A percentile compares a stretch with the other conserved stretches of the same genome.
These are phyloP conservation scores for Corymbia maculata DNA, from an alignment of 345 rosid species.

Conservation along the genomic window DNA sequence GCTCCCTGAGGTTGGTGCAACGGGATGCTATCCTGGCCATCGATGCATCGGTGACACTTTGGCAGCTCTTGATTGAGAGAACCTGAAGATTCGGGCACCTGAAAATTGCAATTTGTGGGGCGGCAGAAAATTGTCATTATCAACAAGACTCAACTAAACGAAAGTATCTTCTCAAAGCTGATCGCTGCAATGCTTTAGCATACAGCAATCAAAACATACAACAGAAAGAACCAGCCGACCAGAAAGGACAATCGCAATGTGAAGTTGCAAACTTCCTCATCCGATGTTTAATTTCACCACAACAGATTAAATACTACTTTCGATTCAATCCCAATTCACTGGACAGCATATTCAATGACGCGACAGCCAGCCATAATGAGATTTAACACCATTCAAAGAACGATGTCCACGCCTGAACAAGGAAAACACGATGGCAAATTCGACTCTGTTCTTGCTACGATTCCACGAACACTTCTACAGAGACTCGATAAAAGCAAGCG, in stretches of 20 bases:
- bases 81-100: constrained; percentile 64
- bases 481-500: neutral
- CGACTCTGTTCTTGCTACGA: neutral
- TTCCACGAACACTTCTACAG: neutral
- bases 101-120: neutral
- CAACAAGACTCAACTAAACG: neutral
- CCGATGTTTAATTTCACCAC: neutral
- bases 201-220: neutral
- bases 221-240: neutral
- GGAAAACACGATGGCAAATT: neutral
- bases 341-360: neutral
- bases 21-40: constrained; percentile 52
- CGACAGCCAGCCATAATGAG: neutral
- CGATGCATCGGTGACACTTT: constrained; percentile 57
- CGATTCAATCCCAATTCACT: neutral
- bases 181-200: neutral
- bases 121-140: neutral
- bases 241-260: neutral
- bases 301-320: neutral
- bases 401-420: neutral
- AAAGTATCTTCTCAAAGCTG: neutral
- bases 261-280: neutral
- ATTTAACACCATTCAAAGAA: too few relatives aligned
- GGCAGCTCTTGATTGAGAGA: constrained; percentile 61
- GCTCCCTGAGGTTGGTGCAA: constrained; percentile 45